Base-by-base conservation (phyloP, 2,329 filamentous ascomycete genomes). In the Aspergillus sp. region DNA sequence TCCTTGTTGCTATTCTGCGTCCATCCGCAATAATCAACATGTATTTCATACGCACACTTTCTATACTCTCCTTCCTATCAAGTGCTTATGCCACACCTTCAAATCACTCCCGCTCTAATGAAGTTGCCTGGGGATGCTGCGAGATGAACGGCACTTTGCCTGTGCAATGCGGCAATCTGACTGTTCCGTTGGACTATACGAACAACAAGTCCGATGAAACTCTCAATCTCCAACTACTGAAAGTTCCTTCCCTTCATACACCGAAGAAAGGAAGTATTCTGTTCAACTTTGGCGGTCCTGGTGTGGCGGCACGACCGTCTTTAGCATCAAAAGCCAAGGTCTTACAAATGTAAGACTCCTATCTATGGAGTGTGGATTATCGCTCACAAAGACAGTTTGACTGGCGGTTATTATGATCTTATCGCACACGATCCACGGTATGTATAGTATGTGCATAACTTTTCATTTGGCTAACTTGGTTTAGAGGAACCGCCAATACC, bases 241-340 rank as follows among this genome's bases (percentile, higher is more conserved):
- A 43, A 11, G 36, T 43, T 4, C 42, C 42, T 7, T 19, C 42
- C 3, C 7, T 9, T 2, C 29, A 26, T 5, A 32, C 11, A 2
- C 42, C 36, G 2, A 44, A 39, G 31, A 31, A 44, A 10, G 42
- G 37, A 27, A 35, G 6, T 12, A 39, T 39, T 10, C 6, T 44
- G 27, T 39, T 44, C n/a, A 44, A 39, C 12, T 44, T 44, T 27
- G 42, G 42, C 6, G 42, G 42, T 1, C 37, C 42, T 30, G 42
- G 42, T 1, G 3, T 44, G 6, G 37, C 28, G 13, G 27, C 37
- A 13, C 31, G 42, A 11, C 7, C 26, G 4, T 13, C 12, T 13
- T 9, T 44, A 10, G 37, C 33, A 1, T 9, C 11, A 2, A 6
- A 10, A 5, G 32, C 11, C 6, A 32, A 39, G 7, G 8, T 35